These are phyloP conservation scores for Ustilago cynodontis DNA, from an alignment of 1,284 basidiomycete genomes.

Conservation along the genomic window DNA sequence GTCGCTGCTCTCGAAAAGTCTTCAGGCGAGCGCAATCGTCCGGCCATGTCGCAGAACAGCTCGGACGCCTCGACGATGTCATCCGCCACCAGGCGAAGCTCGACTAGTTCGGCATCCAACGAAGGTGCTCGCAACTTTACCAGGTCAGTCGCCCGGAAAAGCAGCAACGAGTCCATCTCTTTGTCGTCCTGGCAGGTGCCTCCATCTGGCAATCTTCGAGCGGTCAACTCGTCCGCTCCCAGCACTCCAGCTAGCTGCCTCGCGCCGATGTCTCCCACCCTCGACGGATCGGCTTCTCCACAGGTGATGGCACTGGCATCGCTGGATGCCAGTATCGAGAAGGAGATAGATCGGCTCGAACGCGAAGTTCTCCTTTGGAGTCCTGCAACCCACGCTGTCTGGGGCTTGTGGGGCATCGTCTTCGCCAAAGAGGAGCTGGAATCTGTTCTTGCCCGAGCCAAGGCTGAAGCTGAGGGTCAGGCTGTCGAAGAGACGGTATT, in stretches of 20 bases:
- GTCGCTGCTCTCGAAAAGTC: constrained; percentile 47
- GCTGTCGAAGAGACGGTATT: constrained; percentile 31
- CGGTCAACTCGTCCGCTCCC: constrained; percentile 25
- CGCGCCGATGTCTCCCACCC: constrained; percentile 11
- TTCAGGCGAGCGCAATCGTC: constrained; percentile 35
- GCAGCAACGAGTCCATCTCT: constrained; percentile 48
- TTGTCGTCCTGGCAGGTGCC: constrained; percentile 50
- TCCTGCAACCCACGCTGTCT: constrained; percentile 65
- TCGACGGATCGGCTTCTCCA: constrained; percentile 45
- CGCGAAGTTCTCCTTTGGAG: constrained; percentile 63
- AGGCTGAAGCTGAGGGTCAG: constrained; percentile 33
- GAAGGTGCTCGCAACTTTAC: neutral
- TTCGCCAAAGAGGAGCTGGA: constrained; percentile 63
- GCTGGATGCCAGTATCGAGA: constrained; percentile 53
- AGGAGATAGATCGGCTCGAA: constrained; percentile 65
- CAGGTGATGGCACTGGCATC: constrained; percentile 43
- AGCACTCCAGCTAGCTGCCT: constrained; percentile 37
- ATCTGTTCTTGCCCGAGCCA: constrained; percentile 40
- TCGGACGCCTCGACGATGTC: constrained; percentile 19
- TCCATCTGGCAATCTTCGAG: constrained; percentile 26
- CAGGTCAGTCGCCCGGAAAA: constrained; percentile 7
- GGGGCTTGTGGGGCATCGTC: constrained; percentile 68
- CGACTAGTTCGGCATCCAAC: constrained; percentile 3
- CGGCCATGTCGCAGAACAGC: constrained; percentile 24
- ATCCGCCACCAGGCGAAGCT: constrained; percentile 1